These are phyloP conservation scores for Tetrahymena elliotti DNA, from an alignment of 73 alveolate species.

Conservation along the genomic window DNA sequence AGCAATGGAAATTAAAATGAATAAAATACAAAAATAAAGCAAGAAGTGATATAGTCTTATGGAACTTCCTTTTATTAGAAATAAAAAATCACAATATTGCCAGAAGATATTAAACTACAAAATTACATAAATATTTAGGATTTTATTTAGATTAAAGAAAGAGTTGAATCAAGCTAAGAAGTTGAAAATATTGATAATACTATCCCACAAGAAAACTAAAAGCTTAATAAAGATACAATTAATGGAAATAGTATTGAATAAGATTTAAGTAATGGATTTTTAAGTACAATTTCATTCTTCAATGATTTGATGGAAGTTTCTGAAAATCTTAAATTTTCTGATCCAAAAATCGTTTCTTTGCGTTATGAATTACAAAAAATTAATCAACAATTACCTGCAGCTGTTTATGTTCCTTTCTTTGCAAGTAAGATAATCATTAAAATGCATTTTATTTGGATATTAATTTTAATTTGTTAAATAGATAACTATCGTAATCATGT, in stretches of 20 bases:
- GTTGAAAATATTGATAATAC: neutral
- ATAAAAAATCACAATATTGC: neutral
- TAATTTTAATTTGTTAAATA: neutral
- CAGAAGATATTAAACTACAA: constrained; percentile 8
- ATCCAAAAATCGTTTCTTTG: constrained; percentile 34
- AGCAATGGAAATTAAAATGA: neutral
- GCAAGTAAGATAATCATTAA: constrained; percentile 8
- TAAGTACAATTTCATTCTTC: constrained; percentile 21
- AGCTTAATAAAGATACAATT: neutral
- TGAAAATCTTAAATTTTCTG: constrained; percentile 34
- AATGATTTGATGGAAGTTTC: constrained; percentile 29
- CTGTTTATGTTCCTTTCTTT: constrained; percentile 61
- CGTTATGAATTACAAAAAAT: constrained; percentile 34
- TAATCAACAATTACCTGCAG: constrained; percentile 51
- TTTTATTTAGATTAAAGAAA: neutral
- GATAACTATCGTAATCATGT: constrained; percentile 38
- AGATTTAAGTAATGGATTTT: neutral
- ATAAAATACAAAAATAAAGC: neutral
- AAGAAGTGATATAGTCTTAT: constrained; percentile 12
- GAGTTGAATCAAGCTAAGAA: neutral
- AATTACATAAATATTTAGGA: neutral
- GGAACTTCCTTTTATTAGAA: constrained; percentile 24
- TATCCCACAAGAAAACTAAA: neutral
- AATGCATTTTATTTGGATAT: too few species aligned
- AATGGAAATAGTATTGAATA: neutral